Percentiles rank a stretch among this genome's conserved stretches.
Evolutionary conservation across 1,284 basidiomycete genomes (phyloP).

Genomic region (Agaricales sp.): DNA sequence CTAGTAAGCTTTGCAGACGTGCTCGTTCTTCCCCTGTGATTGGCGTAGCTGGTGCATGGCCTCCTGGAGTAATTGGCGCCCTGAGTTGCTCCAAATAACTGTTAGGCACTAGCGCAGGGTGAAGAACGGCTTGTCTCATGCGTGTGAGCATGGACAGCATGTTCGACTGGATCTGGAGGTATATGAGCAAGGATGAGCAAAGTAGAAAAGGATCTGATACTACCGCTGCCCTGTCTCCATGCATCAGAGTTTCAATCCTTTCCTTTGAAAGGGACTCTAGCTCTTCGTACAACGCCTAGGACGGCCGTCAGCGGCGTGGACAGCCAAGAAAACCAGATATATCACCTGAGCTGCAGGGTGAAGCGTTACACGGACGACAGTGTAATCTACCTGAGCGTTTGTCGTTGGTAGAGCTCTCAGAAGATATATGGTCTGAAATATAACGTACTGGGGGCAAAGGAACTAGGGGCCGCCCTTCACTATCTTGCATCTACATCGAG

Average conservation of each 20-base stretch:
- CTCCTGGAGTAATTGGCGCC: conserved; percentile 24
- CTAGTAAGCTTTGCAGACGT: conserved; percentile 53
- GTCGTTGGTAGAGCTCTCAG: neutral
- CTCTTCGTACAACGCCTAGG: conserved; percentile 63
- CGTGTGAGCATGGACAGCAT: conserved; percentile 79
- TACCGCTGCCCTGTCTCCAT: conserved; percentile 27
- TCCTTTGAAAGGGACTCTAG: conserved; percentile 56
- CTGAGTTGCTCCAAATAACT: conserved; percentile 67
- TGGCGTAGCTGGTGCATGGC: conserved; percentile 19
- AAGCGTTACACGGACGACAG: conserved; percentile 60
- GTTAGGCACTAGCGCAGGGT: conserved; percentile 68
- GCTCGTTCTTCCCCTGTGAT: conserved; percentile 40
- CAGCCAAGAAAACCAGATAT: conserved; percentile 1
- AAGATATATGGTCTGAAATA: too few relatives aligned
- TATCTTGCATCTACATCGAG: conserved; percentile 67
- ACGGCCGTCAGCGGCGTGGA: conserved; percentile 3
- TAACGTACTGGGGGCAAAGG: conserved; percentile 62
- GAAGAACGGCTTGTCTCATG: conserved; percentile 77
- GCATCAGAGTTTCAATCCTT: conserved; percentile 51
- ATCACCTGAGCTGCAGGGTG: conserved; percentile 53
- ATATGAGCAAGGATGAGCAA: conserved; percentile 7
- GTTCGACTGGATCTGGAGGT: conserved; percentile 49
- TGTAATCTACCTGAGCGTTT: conserved; percentile 55
- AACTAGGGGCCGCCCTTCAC: conserved; percentile 60
- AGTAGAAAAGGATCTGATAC: conserved; percentile 18